These are phyloP conservation scores for Chlorella variabilis DNA, from an alignment of 163 green algal species.

Conservation along the genomic window DNA sequence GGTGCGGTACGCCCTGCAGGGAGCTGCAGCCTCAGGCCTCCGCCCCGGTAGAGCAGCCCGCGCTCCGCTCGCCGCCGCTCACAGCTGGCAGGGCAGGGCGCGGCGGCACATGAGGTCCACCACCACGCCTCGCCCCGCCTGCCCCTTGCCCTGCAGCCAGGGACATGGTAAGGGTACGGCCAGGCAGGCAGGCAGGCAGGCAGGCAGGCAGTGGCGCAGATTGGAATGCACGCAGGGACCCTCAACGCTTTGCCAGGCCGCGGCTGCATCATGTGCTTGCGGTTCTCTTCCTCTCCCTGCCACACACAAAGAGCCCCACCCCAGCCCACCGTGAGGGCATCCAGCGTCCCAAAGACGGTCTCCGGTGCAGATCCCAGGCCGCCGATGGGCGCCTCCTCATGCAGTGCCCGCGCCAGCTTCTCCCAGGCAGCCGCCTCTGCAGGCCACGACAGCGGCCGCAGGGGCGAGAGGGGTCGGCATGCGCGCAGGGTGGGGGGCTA, in stretches of 20 bases:
- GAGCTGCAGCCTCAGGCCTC: no score
- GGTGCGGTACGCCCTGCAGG: no score
- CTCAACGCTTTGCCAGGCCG: no score
- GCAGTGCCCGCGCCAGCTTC: constrained; percentile 30
- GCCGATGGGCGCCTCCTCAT: constrained; percentile 41
- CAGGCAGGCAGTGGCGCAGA: not conserved
- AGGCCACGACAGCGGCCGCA: not conserved
- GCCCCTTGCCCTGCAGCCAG: constrained; percentile 28
- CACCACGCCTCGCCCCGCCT: constrained; percentile 37
- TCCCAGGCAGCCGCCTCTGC: constrained; percentile 50
- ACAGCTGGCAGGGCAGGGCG: constrained; percentile 38
- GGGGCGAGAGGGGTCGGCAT: not conserved
- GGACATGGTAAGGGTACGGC: no score
- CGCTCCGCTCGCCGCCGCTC: no score
- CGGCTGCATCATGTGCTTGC: no score
- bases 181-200: no score
- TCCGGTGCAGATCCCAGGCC: constrained; percentile 17
- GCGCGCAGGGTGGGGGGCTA: no score
- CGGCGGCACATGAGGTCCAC: constrained; percentile 46
- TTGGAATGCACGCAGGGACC: no score
- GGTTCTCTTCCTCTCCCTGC: no score
- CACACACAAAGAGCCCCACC: no score
- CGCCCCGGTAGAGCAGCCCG: no score
- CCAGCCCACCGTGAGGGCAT: constrained; percentile 22
- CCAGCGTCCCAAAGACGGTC: constrained; percentile 41